A percentile compares a stretch with the other conserved stretches of the same genome.
phyloP scores from a whole-genome alignment of 2,329 filamentous ascomycete genomes.

The Aspergillus sclerotialis region DNA sequence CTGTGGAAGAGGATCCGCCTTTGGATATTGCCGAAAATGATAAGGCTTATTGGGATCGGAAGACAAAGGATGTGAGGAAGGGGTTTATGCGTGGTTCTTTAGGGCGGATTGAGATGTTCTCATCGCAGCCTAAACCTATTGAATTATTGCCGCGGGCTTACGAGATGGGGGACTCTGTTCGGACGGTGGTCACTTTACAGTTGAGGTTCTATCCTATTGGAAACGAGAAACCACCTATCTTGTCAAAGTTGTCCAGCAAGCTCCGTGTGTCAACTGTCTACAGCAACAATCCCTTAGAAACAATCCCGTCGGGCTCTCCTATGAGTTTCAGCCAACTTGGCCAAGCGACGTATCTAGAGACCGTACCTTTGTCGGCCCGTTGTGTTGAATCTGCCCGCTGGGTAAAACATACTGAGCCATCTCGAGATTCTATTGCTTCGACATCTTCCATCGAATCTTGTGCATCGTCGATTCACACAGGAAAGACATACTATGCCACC shows the following conservation, averaged over 20 bases:
- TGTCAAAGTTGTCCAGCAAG: constrained; percentile 47
- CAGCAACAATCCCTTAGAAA: constrained; percentile 43
- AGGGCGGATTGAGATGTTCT: constrained; percentile 51
- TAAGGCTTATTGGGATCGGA: constrained; percentile 45
- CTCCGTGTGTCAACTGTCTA: constrained; percentile 54
- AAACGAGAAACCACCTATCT: constrained; percentile 45
- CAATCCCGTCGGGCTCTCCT: constrained; percentile 40
- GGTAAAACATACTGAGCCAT: constrained; percentile 40
- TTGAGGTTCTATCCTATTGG: constrained; percentile 56
- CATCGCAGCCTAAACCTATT: constrained; percentile 52
- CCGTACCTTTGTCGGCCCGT: constrained; percentile 47
- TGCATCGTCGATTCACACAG: constrained; percentile 36
- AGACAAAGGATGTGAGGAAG: constrained; percentile 55
- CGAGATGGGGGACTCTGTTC: constrained; percentile 34
- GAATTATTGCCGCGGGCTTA: constrained; percentile 39
- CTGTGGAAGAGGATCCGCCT: constrained; percentile 54
- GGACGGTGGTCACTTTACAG: constrained; percentile 49
- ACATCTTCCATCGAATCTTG: constrained; percentile 23
- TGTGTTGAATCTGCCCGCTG: constrained; percentile 53
- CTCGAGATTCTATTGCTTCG: constrained; percentile 21
- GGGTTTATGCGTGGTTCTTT: constrained; percentile 53
- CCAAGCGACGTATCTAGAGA: constrained; percentile 48
- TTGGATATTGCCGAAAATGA: constrained; percentile 43
- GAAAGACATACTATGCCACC: constrained; percentile 52
- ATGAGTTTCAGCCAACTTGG: constrained; percentile 34